These are phyloP conservation scores for Carallia brachiata DNA, from an alignment of 345 rosid genomes.

Conservation along the genomic window DNA sequence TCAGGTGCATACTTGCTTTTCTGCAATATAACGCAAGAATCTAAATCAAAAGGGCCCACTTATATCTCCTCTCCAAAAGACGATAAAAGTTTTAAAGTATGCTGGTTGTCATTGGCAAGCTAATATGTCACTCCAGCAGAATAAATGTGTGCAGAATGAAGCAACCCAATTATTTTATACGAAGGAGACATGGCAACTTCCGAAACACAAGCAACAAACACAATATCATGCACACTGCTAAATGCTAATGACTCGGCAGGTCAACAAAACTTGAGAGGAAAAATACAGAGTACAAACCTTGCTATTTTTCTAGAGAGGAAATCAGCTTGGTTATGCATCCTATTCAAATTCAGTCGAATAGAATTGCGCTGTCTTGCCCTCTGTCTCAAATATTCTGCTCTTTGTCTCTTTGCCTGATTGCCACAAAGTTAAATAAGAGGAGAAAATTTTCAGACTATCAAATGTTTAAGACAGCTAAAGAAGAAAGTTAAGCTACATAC, in stretches of 20 bases:
- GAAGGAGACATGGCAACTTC: neutral
- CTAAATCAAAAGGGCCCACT: neutral
- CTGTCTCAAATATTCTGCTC: constrained; percentile 90
- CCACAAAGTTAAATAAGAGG: constrained; percentile 15
- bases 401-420: constrained; percentile 74
- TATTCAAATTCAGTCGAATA: constrained; percentile 40
- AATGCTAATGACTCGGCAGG: neutral
- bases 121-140: too few species aligned
- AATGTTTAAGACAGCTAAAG: neutral
- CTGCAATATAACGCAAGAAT: neutral
- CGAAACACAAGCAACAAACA: too few species aligned
- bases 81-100: too few species aligned
- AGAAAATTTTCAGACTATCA: neutral
- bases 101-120: too few species aligned
- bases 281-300: constrained; percentile 39
- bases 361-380: constrained; percentile 63
- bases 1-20: neutral
- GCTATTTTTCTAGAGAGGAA: constrained; percentile 74
- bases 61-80: neutral
- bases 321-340: constrained; percentile 74
- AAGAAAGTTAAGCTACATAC: too few species aligned
- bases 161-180: neutral
- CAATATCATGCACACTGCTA: neutral
- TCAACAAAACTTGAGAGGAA: neutral
- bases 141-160: too few species aligned